Evolutionary conservation across 345 rosid species (phyloP), one percentile per base, ranked within the genome.

Genomic region (Sapria himalayana): DNA sequence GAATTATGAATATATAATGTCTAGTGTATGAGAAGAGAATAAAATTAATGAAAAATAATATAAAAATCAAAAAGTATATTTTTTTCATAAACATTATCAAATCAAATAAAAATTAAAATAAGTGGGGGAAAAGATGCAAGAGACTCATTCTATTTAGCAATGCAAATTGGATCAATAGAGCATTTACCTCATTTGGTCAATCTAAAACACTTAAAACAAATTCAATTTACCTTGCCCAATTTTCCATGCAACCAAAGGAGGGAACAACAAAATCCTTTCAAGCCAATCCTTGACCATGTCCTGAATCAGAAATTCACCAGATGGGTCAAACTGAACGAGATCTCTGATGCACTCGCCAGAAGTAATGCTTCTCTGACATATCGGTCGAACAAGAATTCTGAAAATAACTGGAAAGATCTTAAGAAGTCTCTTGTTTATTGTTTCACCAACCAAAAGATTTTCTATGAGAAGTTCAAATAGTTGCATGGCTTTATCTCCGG

Each of bases 361-460:
- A 41, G 38, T 29, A 8, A 18, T 25, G 35, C 46, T 45, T 49
- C 60, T 63, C 54, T 29, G 44, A 45, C 63, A 73, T 49, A 75
- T 27, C 24, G 67, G 60, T 44, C 37, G 72, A 25, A 76, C 41
- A 46, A 86, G 62, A 51, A 69, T 46, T 56, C 56, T 54, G 37
- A 70, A 48, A 46, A 75, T 61, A 29, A 45, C 51, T 51, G 97
- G 97, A 69, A 71, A 67, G 52, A 74, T 74, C 56, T 54, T 68
- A 63, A 86, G 61, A 61, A 92, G 82, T 47, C 63, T 70, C 23
- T 43, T 48, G 63, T 67, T 78, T 12, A 76, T 42, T 33, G 54
- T 65, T 66, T 78, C 92, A 38, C 94, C 82, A 19, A 82, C 63
- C 55, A 52, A 72, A 49, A 86, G 82, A 56, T 81, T 86, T 48